Conservation (phyloP, 1,284 basidiomycete species). For the Pseudozyma thailandica region DNA sequence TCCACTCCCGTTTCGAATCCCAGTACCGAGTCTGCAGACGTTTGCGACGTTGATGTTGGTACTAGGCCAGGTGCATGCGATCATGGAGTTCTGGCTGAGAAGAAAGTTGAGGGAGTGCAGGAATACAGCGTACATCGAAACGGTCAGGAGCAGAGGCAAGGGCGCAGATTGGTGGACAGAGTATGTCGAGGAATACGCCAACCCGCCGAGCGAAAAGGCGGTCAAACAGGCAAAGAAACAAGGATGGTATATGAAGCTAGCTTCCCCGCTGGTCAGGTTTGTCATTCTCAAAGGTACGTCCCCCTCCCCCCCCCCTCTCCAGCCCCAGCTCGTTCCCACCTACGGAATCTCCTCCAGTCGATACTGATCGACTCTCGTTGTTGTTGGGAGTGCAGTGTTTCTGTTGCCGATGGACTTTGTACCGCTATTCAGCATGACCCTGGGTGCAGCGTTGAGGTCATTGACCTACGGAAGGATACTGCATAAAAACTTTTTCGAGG, state of each 20-base stretch:
- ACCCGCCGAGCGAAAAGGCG: conserved; percentile 59
- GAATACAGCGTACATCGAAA: conserved; percentile 57
- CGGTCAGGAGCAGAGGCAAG: conserved; percentile 62
- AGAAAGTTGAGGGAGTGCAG: conserved; percentile 53
- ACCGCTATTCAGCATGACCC: conserved; percentile 56
- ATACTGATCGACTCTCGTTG: not conserved
- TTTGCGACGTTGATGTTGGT: conserved; percentile 65
- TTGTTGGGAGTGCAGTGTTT: conserved; percentile 28
- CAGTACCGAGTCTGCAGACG: conserved; percentile 51
- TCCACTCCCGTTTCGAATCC: conserved; percentile 36
- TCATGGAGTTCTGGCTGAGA: conserved; percentile 63
- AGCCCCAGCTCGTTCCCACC: not conserved
- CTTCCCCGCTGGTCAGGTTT: conserved; percentile 49
- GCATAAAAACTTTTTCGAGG: conserved; percentile 57
- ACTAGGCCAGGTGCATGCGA: conserved; percentile 58
- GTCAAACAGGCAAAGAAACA: conserved; percentile 56
- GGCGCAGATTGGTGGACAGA: conserved; percentile 63
- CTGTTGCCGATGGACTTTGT: conserved; percentile 62
- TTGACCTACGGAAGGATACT: conserved; percentile 48
- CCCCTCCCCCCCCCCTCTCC: too few relatives aligned
- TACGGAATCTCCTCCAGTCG: too few relatives aligned
- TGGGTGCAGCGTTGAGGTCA: conserved; percentile 52
- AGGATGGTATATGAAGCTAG: conserved; percentile 52
- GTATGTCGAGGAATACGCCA: conserved; percentile 63
- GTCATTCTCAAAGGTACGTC: conserved; percentile 52